Conservation (phyloP, 768 basidiomycete species). For the Suillus spraguei region DNA sequence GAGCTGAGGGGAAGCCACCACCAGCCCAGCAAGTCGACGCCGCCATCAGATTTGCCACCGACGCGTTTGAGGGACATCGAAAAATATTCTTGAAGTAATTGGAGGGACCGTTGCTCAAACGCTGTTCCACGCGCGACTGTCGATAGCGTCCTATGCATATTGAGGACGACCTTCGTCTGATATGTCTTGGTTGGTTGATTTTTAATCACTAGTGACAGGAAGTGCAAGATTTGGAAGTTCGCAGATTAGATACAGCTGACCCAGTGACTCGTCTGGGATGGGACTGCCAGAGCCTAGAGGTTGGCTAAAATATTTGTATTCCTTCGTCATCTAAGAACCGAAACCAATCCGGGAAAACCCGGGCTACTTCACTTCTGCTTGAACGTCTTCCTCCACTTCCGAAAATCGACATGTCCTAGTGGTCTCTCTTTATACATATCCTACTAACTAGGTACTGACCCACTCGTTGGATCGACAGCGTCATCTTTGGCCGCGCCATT, state of each 20-base stretch:
- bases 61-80: slow-evolving; percentile 82
- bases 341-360: slow-evolving; percentile 22
- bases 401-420: slow-evolving; percentile 47
- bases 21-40: slow-evolving; percentile 88
- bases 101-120: slow-evolving; percentile 73
- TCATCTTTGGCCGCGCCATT: slow-evolving; percentile 76
- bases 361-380: slow-evolving; percentile 23
- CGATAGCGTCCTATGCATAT: slow-evolving; percentile 29
- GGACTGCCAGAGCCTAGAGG: neutral
- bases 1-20: slow-evolving; percentile 75
- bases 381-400: slow-evolving; percentile 12
- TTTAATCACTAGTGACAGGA: too few relatives aligned
- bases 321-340: too few relatives aligned
- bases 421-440: slow-evolving; percentile 20
- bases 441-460: slow-evolving; percentile 9
- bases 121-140: slow-evolving; percentile 68
- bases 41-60: slow-evolving; percentile 89
- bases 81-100: slow-evolving; percentile 59
- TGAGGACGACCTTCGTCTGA: neutral
- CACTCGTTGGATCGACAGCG: slow-evolving; percentile 41
- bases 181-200: neutral
- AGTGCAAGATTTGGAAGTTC: neutral
- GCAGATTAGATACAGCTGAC: neutral
- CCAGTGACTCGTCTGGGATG: too few relatives aligned
- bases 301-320: neutral